Evolutionary conservation across 345 rosid species (phyloP).

Genomic region (Heritiera littoralis): DNA sequence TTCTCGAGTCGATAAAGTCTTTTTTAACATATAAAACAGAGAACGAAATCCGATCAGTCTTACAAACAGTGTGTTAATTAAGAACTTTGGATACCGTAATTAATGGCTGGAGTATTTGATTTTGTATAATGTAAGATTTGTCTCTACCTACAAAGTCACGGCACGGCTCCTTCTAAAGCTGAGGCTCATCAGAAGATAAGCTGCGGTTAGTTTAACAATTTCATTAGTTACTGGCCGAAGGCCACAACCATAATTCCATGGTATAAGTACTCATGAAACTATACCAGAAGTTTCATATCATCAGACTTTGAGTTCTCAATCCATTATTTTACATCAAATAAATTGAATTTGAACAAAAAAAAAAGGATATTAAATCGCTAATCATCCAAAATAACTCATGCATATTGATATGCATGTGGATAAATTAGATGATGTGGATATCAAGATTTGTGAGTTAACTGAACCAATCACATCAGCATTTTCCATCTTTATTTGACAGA

Average conservation of each 20-base stretch:
- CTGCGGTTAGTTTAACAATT: conserved; percentile 9
- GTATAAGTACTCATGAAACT: too few relatives aligned
- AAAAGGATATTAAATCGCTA: too few relatives aligned
- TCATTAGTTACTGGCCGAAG: conserved; percentile 16
- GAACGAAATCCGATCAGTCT: not conserved
- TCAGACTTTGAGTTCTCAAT: too few relatives aligned
- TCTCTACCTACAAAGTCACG: conserved; percentile 38
- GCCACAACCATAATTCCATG: conserved; percentile 18
- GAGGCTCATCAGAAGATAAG: not conserved
- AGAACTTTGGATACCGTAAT: conserved; percentile 45
- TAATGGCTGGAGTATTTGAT: conserved; percentile 26
- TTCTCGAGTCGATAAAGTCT: conserved; percentile 24
- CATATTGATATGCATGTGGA: too few relatives aligned
- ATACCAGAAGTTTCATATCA: too few relatives aligned
- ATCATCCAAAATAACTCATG: too few relatives aligned
- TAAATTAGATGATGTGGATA: too few relatives aligned
- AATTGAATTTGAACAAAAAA: too few relatives aligned
- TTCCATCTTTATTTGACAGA: too few relatives aligned
- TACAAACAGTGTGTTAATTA: conserved; percentile 22
- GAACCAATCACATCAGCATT: too few relatives aligned
- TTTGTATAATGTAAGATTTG: conserved; percentile 19
- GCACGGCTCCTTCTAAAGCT: conserved; percentile 14
- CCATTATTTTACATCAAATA: too few relatives aligned
- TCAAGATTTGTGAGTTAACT: too few relatives aligned
- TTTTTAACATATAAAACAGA: not conserved